Evolutionary conservation across 2,329 filamentous ascomycete species (phyloP).

Genomic region (Aspergillus sp.): DNA sequence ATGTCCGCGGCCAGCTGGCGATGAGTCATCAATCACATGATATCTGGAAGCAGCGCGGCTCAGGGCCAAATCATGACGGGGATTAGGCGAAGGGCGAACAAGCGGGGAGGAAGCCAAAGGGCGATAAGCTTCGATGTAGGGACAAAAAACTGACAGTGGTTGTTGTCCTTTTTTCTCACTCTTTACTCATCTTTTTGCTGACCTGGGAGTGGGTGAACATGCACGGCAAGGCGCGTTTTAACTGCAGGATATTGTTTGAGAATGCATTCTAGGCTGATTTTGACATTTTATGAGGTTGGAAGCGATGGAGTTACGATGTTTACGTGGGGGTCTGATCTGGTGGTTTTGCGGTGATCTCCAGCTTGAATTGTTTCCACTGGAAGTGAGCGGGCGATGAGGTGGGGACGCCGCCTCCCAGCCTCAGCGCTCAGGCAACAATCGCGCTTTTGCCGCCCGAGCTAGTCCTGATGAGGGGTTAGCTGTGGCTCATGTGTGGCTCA

Average conservation of each 20-base stretch:
- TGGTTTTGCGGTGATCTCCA: slow-evolving; percentile 2
- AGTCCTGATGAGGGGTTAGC: slow-evolving; percentile 8
- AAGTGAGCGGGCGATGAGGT: not conserved
- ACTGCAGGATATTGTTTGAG: not conserved
- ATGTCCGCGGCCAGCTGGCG: not conserved
- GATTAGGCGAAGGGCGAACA: slow-evolving; percentile 17
- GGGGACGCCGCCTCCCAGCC: not conserved
- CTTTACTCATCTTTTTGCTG: not conserved
- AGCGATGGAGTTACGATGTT: not conserved
- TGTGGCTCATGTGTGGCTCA: slow-evolving; percentile 15
- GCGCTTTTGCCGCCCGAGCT: not conserved
- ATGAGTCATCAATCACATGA: slow-evolving; percentile 26
- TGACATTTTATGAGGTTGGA: not conserved
- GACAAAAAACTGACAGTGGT: not conserved
- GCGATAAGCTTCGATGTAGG: slow-evolving; percentile 32
- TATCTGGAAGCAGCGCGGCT: slow-evolving; percentile 17
- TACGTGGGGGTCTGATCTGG: not conserved
- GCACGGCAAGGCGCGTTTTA: not conserved
- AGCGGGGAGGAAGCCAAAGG: slow-evolving; percentile 30
- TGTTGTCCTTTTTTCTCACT: not conserved
- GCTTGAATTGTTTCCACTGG: not conserved
- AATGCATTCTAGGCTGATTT: not conserved
- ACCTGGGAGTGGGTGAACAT: not conserved
- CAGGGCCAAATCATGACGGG: slow-evolving; percentile 15
- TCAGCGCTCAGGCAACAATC: slow-evolving; percentile 1